These are phyloP conservation scores for Postia placenta DNA, from an alignment of 768 basidiomycete species.

Conservation along the genomic window DNA sequence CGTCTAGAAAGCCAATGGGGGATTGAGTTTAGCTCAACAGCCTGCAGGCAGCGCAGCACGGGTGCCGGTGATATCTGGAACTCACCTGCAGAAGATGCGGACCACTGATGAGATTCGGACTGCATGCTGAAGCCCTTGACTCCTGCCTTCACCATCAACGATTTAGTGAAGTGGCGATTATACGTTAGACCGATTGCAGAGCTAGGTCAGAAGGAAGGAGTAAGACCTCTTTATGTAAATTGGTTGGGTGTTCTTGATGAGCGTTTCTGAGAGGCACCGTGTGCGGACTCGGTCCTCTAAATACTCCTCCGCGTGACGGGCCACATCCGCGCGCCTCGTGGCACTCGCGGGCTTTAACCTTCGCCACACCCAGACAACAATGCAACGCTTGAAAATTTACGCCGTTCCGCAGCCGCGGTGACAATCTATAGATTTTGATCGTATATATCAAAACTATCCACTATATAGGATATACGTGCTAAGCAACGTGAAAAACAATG, in stretches of 20 bases:
- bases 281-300: too few species aligned
- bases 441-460: too few species aligned
- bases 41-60: constrained; percentile 1
- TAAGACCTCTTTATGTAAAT: constrained; percentile 1
- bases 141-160: constrained; percentile 20
- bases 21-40: background rate
- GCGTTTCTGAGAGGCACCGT: too few species aligned
- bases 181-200: background rate
- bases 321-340: too few species aligned
- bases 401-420: too few species aligned
- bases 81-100: constrained; percentile 8
- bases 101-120: constrained; percentile 17
- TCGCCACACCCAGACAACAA: too few species aligned
- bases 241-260: constrained; percentile 1
- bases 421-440: too few species aligned
- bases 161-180: background rate
- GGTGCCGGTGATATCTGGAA: background rate
- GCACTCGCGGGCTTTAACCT: too few species aligned
- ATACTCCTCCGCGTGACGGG: too few species aligned
- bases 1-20: constrained; percentile 7
- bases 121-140: constrained; percentile 20
- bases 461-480: too few species aligned
- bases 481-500: too few species aligned
- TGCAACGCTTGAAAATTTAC: too few species aligned
- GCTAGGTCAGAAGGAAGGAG: background rate